Base-by-base conservation (phyloP, 2,329 filamentous ascomycete genomes). In the Pyrenophora teres region DNA sequence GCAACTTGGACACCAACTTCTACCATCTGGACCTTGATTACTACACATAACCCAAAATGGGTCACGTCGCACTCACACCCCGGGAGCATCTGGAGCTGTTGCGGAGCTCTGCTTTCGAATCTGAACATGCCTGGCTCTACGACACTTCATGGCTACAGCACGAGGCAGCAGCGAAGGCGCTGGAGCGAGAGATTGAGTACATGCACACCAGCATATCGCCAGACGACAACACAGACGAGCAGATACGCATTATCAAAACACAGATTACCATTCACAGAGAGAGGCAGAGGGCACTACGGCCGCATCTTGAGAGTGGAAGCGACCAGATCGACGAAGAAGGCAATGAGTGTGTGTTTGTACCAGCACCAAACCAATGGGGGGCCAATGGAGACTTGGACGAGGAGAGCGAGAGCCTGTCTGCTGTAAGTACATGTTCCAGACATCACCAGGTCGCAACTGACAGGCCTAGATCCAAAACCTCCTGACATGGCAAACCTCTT, bases 341-440 rank as follows among this genome's bases (percentile, higher is more conserved):
- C 16, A 68, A 71, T 38, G 69, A 72, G 43, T 72, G 69, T 44
- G 67, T 70, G 27, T 72, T 73, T 46, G 66, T 72, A 18, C 66
- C 70, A 9, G 70, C 69, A 18, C 69, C 70, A n/a, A 73, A 71
- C 39, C 69, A 72, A 47, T 72, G 69, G 69, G 69, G 70, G 7
- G 70, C 68, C 2, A 72, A 72, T 19, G 69, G 70, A 12, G 70
- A 73, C 39, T 50, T 73, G 30, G 69, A 73, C 40, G 70, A 73
- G 54, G 69, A 72, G 59, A 72, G 69, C 39, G 69, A 70, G 39
- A 72, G 67, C 25, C 47, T 73, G 35, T 71, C 68, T 38, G 69
- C 70, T 18, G 70, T 72, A 56, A 33, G 70, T 65, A 37, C 23
- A 6, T 27, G 3, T 46, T 40, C 42, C 10, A 21, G 10, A 18